phyloP scores from a whole-genome alignment of 257 asterid genomes.

The Primulina eburnea region DNA sequence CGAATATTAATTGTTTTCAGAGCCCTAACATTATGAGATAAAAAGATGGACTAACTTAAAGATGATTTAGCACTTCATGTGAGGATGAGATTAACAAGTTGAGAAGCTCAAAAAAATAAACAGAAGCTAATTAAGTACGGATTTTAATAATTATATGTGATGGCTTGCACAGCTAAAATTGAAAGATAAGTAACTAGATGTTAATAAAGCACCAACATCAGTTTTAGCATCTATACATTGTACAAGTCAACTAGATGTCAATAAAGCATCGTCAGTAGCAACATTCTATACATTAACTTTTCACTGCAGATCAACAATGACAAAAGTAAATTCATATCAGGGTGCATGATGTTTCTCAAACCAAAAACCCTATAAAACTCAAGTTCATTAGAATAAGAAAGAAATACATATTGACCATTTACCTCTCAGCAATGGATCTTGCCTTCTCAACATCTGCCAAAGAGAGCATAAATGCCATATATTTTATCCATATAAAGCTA shows the following conservation, averaged over 20 bases:
- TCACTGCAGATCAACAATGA: background rate
- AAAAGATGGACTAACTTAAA: conserved; percentile 10
- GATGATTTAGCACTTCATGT: background rate
- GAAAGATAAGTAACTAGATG: background rate
- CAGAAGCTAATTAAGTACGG: background rate
- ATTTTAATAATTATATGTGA: background rate
- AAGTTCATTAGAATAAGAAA: background rate
- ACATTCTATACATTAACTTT: background rate
- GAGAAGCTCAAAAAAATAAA: background rate
- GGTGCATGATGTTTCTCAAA: background rate
- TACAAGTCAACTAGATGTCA: background rate
- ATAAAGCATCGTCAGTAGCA: background rate
- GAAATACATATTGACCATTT: conserved; percentile 10
- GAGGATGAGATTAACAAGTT: background rate
- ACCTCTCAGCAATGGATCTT: conserved; percentile 92
- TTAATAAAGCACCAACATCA: background rate
- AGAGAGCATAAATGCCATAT: conserved; percentile 84
- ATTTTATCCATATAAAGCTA: conserved; percentile 89
- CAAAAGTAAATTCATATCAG: background rate
- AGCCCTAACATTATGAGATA: conserved; percentile 53
- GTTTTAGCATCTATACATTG: background rate
- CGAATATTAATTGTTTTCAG: conserved; percentile 76
- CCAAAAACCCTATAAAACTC: background rate
- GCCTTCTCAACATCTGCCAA: conserved; percentile 88
- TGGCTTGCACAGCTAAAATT: background rate